These are phyloP conservation scores for Trametes maxima DNA, from an alignment of 768 basidiomycete species.

Conservation along the genomic window DNA sequence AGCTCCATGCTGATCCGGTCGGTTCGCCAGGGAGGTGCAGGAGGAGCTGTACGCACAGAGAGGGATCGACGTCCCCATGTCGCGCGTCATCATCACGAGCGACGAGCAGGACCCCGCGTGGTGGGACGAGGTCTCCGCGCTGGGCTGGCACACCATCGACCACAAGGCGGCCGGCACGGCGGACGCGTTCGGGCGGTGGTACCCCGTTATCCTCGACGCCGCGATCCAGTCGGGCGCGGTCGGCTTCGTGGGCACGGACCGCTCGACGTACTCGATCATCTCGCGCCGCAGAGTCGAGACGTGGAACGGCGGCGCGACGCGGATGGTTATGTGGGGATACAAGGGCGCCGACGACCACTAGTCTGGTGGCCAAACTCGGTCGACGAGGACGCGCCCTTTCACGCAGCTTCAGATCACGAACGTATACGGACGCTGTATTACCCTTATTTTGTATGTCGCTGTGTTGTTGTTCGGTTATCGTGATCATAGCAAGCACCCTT, in stretches of 20 bases:
- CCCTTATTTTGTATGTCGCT: background rate
- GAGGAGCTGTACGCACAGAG: slow-evolving; percentile 37
- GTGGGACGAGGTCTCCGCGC: slow-evolving; percentile 39
- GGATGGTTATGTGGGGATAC: slow-evolving; percentile 61
- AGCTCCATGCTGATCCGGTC: background rate
- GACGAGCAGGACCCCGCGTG: slow-evolving; percentile 44
- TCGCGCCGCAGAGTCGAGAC: slow-evolving; percentile 67
- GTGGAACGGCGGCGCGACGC: slow-evolving; percentile 60
- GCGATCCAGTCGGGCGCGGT: slow-evolving; percentile 66
- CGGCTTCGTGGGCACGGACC: slow-evolving; percentile 73
- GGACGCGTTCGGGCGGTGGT: slow-evolving; percentile 41
- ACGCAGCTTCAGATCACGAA: background rate
- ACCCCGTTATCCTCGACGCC: slow-evolving; percentile 73
- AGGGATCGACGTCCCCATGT: slow-evolving; percentile 34
- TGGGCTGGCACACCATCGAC: slow-evolving; percentile 42
- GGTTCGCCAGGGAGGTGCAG: slow-evolving; percentile 36
- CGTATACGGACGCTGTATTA: slow-evolving; percentile 5
- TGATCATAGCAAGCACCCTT: background rate
- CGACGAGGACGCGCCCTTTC: background rate
- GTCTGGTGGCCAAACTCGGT: background rate
- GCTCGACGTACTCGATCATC: slow-evolving; percentile 71
- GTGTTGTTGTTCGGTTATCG: background rate
- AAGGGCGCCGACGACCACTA: slow-evolving; percentile 57
- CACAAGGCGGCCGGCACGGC: slow-evolving; percentile 37
- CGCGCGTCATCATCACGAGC: slow-evolving; percentile 44